Conservation (phyloP, 2,329 filamentous ascomycete genomes). For the Aciculosporium take region DNA sequence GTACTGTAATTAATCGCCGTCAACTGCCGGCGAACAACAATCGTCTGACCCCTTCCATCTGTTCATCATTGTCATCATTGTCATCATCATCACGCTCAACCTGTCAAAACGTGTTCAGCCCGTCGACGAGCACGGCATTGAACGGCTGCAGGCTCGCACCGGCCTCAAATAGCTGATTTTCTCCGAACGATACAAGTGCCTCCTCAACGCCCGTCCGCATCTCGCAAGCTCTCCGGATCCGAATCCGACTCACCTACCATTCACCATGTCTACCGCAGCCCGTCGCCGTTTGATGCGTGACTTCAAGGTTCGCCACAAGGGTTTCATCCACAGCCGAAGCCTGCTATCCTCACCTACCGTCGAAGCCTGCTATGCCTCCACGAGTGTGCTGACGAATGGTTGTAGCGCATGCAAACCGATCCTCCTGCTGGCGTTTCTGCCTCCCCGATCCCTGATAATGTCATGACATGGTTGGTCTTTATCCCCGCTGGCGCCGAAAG, state of each 20-base stretch:
- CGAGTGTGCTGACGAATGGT: slow-evolving; percentile 1
- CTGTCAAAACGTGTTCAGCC: background rate
- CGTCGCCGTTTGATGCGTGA: slow-evolving; percentile 96
- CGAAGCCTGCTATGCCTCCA: background rate
- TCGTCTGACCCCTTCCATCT: slow-evolving; percentile 15
- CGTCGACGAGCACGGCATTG: background rate
- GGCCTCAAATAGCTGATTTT: background rate
- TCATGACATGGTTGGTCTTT: slow-evolving; percentile 74
- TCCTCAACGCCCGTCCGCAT: background rate
- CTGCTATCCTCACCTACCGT: background rate
- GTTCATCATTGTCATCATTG: no score
- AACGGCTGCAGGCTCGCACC: background rate
- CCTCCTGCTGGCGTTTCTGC: slow-evolving; percentile 93
- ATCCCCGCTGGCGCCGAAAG: background rate
- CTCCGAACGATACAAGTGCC: background rate
- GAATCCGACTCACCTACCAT: background rate
- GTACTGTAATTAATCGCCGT: background rate
- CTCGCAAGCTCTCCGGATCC: slow-evolving; percentile 1
- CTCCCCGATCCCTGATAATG: slow-evolving; percentile 88
- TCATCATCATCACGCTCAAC: slow-evolving; percentile 7
- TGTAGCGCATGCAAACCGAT: slow-evolving; percentile 95
- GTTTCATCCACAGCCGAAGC: background rate
- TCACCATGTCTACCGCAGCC: slow-evolving; percentile 69
- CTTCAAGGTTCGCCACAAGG: slow-evolving; percentile 64
- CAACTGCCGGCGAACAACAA: slow-evolving; percentile 5